These are phyloP conservation scores for Colletotrichum noveboracense DNA, from an alignment of 2,329 filamentous ascomycete genomes.

Conservation along the genomic window DNA sequence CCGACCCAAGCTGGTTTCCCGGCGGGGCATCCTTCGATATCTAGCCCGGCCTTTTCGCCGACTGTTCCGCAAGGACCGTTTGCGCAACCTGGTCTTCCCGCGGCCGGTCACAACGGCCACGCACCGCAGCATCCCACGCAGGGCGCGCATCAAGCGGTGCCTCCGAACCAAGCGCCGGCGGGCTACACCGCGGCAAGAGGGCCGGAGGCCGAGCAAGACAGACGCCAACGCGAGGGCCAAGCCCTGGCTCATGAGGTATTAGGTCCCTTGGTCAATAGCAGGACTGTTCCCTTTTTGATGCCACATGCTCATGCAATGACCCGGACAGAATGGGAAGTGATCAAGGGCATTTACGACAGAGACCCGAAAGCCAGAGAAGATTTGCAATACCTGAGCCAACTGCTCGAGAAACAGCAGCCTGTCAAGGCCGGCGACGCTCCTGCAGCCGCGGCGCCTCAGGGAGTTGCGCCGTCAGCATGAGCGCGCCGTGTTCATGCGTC, in stretches of 20 bases:
- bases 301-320: constrained; percentile 73
- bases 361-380: constrained; percentile 71
- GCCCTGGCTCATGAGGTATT: constrained; percentile 67
- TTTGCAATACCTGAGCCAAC: constrained; percentile 57
- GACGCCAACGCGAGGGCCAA: constrained; percentile 58
- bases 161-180: constrained; percentile 25
- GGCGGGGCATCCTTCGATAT: constrained; percentile 52
- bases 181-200: constrained; percentile 18
- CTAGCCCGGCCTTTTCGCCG: constrained; percentile 58
- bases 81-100: background rate
- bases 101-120: constrained; percentile 1
- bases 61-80: constrained; percentile 35
- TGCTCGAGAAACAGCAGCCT: constrained; percentile 54
- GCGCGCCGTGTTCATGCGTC: background rate
- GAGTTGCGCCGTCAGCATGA: constrained; percentile 16
- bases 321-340: constrained; percentile 74
- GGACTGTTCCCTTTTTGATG: constrained; percentile 73
- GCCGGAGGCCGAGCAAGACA: constrained; percentile 38
- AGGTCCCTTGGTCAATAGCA: constrained; percentile 64
- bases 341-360: constrained; percentile 70
- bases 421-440: background rate
- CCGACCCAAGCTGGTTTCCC: constrained; percentile 39
- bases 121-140: constrained; percentile 22
- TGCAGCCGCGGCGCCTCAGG: background rate
- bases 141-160: constrained; percentile 23